Conservation (phyloP, 345 rosid species). For the Litchi chinensis region DNA sequence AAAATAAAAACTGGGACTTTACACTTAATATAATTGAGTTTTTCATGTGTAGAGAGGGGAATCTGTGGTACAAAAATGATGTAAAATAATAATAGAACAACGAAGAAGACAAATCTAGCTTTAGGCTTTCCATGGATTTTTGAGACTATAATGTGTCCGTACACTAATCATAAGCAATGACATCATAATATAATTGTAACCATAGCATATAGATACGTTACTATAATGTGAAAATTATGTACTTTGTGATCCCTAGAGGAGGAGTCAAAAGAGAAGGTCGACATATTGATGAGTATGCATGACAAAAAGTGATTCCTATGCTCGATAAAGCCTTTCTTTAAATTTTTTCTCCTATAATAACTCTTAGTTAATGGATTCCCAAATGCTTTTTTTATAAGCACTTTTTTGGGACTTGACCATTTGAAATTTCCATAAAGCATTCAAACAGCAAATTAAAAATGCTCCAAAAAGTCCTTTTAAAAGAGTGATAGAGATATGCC, state of each 20-base stretch:
- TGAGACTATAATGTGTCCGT: conserved; percentile 17
- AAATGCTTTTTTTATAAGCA: background rate
- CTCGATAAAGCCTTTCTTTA: conserved; percentile 36
- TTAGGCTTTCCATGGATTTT: conserved; percentile 22
- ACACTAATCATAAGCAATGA: conserved; percentile 16
- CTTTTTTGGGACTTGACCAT: conserved; percentile 24
- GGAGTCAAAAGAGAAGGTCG: conserved; percentile 37
- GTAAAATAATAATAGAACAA: conserved; percentile 8
- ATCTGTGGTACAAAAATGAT: background rate
- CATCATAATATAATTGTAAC: background rate
- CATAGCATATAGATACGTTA: background rate
- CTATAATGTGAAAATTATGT: background rate
- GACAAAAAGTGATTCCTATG: conserved; percentile 32
- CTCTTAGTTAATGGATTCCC: background rate
- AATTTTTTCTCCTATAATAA: background rate
- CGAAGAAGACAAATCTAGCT: conserved; percentile 19
- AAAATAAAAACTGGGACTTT: too few species aligned
- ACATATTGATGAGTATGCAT: conserved; percentile 38
- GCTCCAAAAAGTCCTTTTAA: conserved; percentile 12
- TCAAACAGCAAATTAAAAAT: conserved; percentile 20
- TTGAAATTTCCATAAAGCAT: conserved; percentile 27
- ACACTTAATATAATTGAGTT: too few species aligned
- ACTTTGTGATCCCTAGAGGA: background rate
- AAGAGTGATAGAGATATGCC: conserved; percentile 27
- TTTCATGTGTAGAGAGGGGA: background rate